Base-by-base conservation (phyloP, 176 grass and related monocot genomes). In the Alloteropsis semialata region DNA sequence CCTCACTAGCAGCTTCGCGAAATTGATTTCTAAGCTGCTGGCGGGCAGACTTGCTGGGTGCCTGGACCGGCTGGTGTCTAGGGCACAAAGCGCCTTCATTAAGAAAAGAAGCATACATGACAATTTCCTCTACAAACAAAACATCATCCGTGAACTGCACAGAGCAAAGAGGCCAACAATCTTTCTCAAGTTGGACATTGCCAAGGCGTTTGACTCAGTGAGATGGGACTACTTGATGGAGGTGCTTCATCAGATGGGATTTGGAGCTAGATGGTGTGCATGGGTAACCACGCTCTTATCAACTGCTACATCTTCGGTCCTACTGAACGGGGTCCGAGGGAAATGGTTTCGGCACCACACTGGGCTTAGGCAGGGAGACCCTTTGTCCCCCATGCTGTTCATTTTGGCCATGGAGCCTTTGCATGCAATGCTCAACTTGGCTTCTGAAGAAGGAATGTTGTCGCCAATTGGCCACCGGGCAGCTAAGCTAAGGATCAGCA, bases 1-100 rank as follows among this genome's bases (percentile, higher is more conserved):
- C 11, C 15, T 21, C 33, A 3, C 62, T n/a, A n/a, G 22, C 8
- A 38, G 28, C 1, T 1, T 54, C 1, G 29, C 46, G 0, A 74
- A 74, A 11, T 1, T 74, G 0, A 14, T 55, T 1, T 37, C 48
- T 3, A 15, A 55, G 1, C 0, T 73, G 1, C 5, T 73, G 1
- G 44, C 69, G 0, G 8, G 2, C 1, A 5, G 41, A 1, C 2
- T 71, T 0, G 41, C 39, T 1, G 3, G 0, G 6, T 4, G 14
- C 14, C 12, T 74, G 9, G 0, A 21, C 1, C 0, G 5, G 1
- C 17, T 51, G 1, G 17, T 74, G 0, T 14, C 36, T 0, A 28
- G 45, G 3, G 21, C 0, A 0, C 25, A 72, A 6, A 72, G 69
- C 21, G 43, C 70, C 0, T 73, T 51, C 28, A 51, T 73, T 0